These are phyloP conservation scores for Leccinum olivaceopallidum DNA, from an alignment of 768 basidiomycete species.

Conservation along the genomic window DNA sequence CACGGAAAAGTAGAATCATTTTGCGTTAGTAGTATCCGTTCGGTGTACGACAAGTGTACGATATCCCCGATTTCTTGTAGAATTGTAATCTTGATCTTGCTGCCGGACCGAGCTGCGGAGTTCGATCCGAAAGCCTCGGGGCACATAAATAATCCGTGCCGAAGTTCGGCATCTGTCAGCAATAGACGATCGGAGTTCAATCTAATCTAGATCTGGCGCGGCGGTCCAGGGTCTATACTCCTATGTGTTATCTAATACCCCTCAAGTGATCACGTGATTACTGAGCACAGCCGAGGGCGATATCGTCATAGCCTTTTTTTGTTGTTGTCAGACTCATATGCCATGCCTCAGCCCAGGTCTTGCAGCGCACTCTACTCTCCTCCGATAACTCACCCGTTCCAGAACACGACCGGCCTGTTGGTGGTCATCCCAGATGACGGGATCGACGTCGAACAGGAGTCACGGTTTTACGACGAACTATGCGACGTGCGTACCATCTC, in stretches of 20 bases:
- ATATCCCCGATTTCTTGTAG: not conserved
- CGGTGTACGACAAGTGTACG: not conserved
- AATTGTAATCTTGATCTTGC: not conserved
- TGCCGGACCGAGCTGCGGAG: not conserved
- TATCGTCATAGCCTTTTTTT: not conserved
- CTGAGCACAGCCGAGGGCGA: not conserved
- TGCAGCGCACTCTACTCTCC: conserved; percentile 5
- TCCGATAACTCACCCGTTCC: conserved; percentile 43
- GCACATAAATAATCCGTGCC: not conserved
- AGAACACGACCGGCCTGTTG: conserved; percentile 45
- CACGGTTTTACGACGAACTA: conserved; percentile 65
- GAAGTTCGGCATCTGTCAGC: not conserved
- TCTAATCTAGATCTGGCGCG: not conserved
- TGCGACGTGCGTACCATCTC: conserved; percentile 39
- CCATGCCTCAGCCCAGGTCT: conserved; percentile 13
- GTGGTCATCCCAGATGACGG: conserved; percentile 53
- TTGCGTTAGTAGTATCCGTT: not conserved
- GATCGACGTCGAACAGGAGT: conserved; percentile 71
- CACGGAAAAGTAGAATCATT: conserved; percentile 3
- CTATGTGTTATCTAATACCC: not conserved
- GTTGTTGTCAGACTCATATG: not conserved
- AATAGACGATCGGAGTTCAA: not conserved
- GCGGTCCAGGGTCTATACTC: not conserved
- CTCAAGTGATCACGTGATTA: conserved; percentile 1
- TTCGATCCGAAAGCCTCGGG: not conserved